Percentiles rank a stretch among this genome's conserved stretches.
Conservation (phyloP, 1,139 yeast species). For the Spathaspora sp. region DNA sequence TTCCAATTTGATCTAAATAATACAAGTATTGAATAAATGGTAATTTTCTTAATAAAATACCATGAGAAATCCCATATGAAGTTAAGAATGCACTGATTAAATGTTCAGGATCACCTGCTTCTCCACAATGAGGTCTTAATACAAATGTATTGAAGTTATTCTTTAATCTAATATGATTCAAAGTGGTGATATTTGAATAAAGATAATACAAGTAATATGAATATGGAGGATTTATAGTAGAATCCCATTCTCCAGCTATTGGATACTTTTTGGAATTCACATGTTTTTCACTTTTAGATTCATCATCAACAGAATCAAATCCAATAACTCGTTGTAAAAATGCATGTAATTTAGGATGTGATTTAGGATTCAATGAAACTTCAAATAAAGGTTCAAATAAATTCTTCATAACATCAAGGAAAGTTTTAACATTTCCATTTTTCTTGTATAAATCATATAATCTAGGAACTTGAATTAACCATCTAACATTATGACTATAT, state of each 20-base stretch:
- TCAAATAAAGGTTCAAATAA: slow-evolving; percentile 89
- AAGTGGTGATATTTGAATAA: slow-evolving; percentile 79
- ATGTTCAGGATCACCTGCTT: slow-evolving; percentile 99
- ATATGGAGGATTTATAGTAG: slow-evolving; percentile 88
- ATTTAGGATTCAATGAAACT: slow-evolving; percentile 77
- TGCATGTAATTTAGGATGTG: slow-evolving; percentile 85
- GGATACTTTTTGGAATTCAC: slow-evolving; percentile 76
- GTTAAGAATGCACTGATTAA: slow-evolving; percentile 85
- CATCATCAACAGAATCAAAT: slow-evolving; percentile 98
- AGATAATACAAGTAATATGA: slow-evolving; percentile 90
- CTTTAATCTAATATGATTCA: slow-evolving; percentile 76
- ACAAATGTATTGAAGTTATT: slow-evolving; percentile 86
- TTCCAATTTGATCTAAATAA: slow-evolving; percentile 90
- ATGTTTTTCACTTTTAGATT: slow-evolving; percentile 84
- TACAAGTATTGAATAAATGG: slow-evolving; percentile 93
- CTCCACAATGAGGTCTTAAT: slow-evolving; percentile 96
- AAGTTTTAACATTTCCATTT: slow-evolving; percentile 65
- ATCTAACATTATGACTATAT: slow-evolving; percentile 90
- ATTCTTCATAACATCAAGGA: slow-evolving; percentile 76
- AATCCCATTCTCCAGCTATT: slow-evolving; percentile 77
- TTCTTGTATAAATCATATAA: slow-evolving; percentile 85
- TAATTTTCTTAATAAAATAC: slow-evolving; percentile 85
- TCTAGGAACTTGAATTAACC: slow-evolving; percentile 95
- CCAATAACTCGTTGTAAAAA: slow-evolving; percentile 95
- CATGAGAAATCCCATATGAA: slow-evolving; percentile 93